phyloP scores from a whole-genome alignment of 768 basidiomycete genomes.

The Boletus patriciae region DNA sequence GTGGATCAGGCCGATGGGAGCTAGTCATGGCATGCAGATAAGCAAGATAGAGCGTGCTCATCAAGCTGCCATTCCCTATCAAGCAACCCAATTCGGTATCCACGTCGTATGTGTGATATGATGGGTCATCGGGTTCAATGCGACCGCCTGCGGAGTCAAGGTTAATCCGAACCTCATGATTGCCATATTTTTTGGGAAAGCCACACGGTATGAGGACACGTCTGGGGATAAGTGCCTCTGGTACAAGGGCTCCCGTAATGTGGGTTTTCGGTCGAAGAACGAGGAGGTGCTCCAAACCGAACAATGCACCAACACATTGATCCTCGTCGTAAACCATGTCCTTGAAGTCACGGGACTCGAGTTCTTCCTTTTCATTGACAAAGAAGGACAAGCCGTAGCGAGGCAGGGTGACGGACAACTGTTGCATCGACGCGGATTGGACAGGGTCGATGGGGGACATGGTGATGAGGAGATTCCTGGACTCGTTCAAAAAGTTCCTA shows the following conservation, averaged over 20 bases:
- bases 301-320: slow-evolving; percentile 42
- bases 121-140: background rate
- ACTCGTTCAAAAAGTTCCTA: no score
- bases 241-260: background rate
- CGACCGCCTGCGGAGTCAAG: no score
- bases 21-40: background rate
- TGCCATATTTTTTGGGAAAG: background rate
- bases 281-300: slow-evolving; percentile 39
- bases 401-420: slow-evolving; percentile 27
- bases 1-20: no score
- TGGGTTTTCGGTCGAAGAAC: slow-evolving; percentile 14
- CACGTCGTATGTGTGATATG: background rate
- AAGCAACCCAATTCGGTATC: background rate
- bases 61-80: background rate
- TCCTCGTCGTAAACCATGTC: slow-evolving; percentile 38
- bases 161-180: background rate
- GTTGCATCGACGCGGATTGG: background rate
- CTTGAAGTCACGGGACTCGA: slow-evolving; percentile 41
- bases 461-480: slow-evolving; percentile 23
- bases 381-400: no score
- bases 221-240: background rate
- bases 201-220: background rate
- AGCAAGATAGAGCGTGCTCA: background rate
- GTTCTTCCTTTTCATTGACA: slow-evolving; percentile 21
- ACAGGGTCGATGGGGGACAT: background rate